Evolutionary conservation across 2,329 filamentous ascomycete genomes (phyloP).

Genomic region (Ilyonectria mors-panacis): DNA sequence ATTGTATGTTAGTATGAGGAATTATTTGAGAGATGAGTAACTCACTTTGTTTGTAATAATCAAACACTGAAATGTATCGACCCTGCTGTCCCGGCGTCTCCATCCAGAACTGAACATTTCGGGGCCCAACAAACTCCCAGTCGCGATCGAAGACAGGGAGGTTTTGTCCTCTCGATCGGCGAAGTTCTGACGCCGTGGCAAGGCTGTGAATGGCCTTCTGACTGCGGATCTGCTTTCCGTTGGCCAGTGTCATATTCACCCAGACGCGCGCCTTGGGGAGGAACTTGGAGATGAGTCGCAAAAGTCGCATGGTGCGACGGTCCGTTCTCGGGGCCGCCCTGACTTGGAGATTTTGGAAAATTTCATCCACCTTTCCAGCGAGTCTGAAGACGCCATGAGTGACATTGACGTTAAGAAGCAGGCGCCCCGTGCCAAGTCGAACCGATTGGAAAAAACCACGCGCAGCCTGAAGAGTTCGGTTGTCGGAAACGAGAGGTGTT

Average conservation of each 20-base stretch:
- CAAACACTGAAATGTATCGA: conserved; percentile 56
- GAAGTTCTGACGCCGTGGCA: conserved; percentile 44
- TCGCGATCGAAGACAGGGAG: conserved; percentile 41
- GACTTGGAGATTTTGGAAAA: conserved; percentile 51
- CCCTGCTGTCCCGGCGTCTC: conserved; percentile 41
- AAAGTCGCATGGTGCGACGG: conserved; percentile 12
- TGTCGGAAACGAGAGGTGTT: conserved; percentile 46
- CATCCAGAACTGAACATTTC: conserved; percentile 52
- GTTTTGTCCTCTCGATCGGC: conserved; percentile 33
- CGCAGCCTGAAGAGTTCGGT: conserved; percentile 57
- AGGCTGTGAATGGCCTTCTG: conserved; percentile 51
- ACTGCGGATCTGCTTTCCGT: conserved; percentile 50
- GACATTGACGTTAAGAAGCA: conserved; percentile 70
- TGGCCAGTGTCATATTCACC: conserved; percentile 50
- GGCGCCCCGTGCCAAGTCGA: conserved; percentile 66
- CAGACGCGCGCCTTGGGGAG: conserved; percentile 57
- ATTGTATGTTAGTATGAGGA: conserved; percentile 23
- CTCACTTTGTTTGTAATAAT: conserved; percentile 63
- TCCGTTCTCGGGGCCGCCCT: conserved; percentile 32
- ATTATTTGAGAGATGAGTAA: not conserved
- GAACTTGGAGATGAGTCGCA: conserved; percentile 55
- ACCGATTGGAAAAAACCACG: conserved; percentile 71
- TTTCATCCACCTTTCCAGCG: conserved; percentile 51
- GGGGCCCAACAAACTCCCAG: conserved; percentile 52
- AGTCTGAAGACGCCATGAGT: conserved; percentile 68